These are phyloP conservation scores for Candida suzukii DNA, from an alignment of 805 yeast species.

Conservation along the genomic window DNA sequence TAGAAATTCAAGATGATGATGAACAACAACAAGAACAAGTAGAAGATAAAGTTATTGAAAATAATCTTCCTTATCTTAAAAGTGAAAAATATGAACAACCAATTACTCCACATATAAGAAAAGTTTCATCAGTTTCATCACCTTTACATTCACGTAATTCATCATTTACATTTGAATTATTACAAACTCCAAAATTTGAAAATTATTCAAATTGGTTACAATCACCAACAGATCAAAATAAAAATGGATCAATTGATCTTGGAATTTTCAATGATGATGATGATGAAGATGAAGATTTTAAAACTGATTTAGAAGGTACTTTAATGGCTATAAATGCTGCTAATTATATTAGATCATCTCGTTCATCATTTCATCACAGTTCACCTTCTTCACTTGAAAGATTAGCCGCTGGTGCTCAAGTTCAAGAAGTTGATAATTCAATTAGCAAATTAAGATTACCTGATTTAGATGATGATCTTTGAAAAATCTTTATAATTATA, in stretches of 20 bases:
- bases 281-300: slow-evolving; percentile 8
- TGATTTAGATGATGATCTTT: neutral
- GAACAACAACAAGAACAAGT: neutral
- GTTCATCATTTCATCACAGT: slow-evolving; percentile 6
- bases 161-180: slow-evolving; percentile 18
- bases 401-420: neutral
- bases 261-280: slow-evolving; percentile 1
- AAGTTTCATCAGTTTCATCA: slow-evolving; percentile 15
- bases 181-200: slow-evolving; percentile 11
- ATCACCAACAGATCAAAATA: neutral
- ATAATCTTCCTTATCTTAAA: too few species aligned
- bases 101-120: slow-evolving; percentile 8
- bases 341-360: slow-evolving; percentile 16
- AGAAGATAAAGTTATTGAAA: neutral
- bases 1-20: neutral
- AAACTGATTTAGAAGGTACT: slow-evolving; percentile 13
- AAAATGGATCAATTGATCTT: slow-evolving; percentile 1
- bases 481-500: neutral
- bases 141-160: slow-evolving; percentile 20
- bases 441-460: neutral
- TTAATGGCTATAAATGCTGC: slow-evolving; percentile 20
- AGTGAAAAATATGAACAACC: too few species aligned
- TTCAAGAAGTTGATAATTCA: slow-evolving; percentile 7
- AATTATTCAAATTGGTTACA: neutral
- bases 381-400: neutral